Conservation (phyloP, 352 stramenopile genomes). For the Phytophthora multivora region DNA sequence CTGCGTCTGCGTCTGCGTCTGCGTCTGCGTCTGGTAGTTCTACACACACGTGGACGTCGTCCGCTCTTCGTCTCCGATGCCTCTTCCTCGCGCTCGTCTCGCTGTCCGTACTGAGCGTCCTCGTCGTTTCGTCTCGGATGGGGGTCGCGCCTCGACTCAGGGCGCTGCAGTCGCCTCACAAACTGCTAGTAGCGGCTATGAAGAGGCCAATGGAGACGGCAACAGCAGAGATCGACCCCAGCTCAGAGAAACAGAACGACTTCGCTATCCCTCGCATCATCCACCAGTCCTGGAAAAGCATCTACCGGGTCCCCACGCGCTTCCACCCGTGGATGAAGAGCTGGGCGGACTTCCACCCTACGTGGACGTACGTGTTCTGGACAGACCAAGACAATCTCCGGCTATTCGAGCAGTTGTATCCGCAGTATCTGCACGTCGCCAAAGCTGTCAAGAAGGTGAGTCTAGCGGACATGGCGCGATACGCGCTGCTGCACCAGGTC, state of each 20-base stretch:
- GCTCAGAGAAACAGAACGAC: not conserved
- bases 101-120: conserved; percentile 20
- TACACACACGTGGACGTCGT: not conserved
- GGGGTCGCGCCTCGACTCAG: conserved; percentile 1
- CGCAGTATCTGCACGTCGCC: conserved; percentile 49
- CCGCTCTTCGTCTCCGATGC: conserved; percentile 14
- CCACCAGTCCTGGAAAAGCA: conserved; percentile 63
- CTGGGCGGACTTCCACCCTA: conserved; percentile 45
- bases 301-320: conserved; percentile 40
- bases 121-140: conserved; percentile 20
- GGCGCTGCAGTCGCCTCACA: not conserved
- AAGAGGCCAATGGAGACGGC: not conserved
- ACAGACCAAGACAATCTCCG: conserved; percentile 56
- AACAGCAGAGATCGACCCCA: not conserved
- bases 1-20: no score
- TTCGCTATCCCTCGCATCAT: conserved; percentile 49
- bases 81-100: conserved; percentile 30
- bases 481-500: conserved; percentile 54
- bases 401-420: conserved; percentile 54
- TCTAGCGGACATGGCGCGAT: conserved; percentile 58
- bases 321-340: conserved; percentile 66
- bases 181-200: not conserved
- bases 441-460: conserved; percentile 45
- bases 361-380: conserved; percentile 68
- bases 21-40: not conserved